Base-by-base conservation (phyloP, 306 rosid genomes). In the Cercis canadensis region DNA sequence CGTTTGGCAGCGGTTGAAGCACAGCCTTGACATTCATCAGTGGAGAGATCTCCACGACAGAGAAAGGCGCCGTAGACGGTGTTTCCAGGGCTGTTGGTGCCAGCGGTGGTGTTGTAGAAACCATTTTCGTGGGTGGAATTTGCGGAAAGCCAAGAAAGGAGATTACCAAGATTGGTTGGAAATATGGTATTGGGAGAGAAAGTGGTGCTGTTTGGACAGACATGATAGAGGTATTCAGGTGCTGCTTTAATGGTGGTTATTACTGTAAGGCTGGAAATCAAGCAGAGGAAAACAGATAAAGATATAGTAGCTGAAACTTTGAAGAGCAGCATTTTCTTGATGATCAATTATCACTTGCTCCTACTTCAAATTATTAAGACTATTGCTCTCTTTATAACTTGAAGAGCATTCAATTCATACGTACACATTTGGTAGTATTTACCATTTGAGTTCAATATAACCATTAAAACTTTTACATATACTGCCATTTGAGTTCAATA, bases 11-110 rank as follows among this genome's bases (percentile, higher is more conserved):
- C 73, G 2, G 18, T n/a, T n/a, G 77, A 76, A 21, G 17, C 69
- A 50, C 85, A 80, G 14, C 52, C 85, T 7, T 32, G 67, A 69
- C 80, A 24, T 24, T 24, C 29, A 24, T 24, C 3, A 3, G 29
- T 24, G 29, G 29, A 24, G 29, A 33, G 75, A 18, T 43, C 49
- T 10, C 49, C 49, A 4, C 49, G 49, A 43, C 49, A 43, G n/a
- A 43, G 13, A 12, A 10, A 43, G 49, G 5, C 4, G 49, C 49
- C 49, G 14, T 43, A 43, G n/a, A 43, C 49, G 49, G 15, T 43
- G 49, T 43, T 12, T 4, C n/a, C 13, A 10, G 3, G 29, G 31
- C 17, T 13, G 50, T 60, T 60, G 9, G 5, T 6, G 66, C 49
- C 49, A 4, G 13, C 8, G 0, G 59, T 54, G 33, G 31, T 54